Evolutionary conservation across 2,329 filamentous ascomycete species (phyloP).

Genomic region (Cladosporium sp.): DNA sequence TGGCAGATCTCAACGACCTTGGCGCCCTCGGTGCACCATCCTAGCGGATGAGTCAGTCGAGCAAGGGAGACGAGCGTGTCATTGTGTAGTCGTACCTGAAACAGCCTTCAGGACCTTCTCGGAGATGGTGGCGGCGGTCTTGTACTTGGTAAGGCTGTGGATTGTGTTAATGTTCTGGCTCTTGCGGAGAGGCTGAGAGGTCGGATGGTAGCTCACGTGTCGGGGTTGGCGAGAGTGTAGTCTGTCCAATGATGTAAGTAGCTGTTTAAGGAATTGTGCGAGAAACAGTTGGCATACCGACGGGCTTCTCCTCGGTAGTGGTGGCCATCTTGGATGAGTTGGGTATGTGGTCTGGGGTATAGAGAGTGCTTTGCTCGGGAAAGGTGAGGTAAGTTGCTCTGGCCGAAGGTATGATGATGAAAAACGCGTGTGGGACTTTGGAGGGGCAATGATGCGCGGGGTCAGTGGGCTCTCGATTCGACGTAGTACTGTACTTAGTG

Average conservation of each 20-base stretch:
- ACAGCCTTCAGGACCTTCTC: constrained; percentile 93
- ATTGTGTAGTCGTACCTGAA: constrained; percentile 43
- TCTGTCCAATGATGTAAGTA: constrained; percentile 22
- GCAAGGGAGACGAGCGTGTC: background rate
- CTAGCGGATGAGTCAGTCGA: constrained; percentile 31
- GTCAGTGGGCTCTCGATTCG: background rate
- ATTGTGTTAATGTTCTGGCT: constrained; percentile 84
- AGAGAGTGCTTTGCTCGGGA: background rate
- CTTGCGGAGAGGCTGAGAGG: background rate
- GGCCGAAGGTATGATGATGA: background rate
- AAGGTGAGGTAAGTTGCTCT: background rate
- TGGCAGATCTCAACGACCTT: constrained; percentile 94
- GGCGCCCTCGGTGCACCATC: constrained; percentile 72
- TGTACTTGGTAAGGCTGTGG: constrained; percentile 98
- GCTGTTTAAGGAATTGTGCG: background rate
- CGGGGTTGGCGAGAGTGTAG: constrained; percentile 35
- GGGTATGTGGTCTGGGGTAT: background rate
- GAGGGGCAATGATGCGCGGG: constrained; percentile 2
- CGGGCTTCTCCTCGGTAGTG: constrained; percentile 12
- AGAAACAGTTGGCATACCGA: background rate
- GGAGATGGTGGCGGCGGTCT: constrained; percentile 90
- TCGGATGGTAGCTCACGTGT: constrained; percentile 28
- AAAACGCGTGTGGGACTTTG: constrained; percentile 4
- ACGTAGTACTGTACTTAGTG: background rate
- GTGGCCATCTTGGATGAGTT: constrained; percentile 10